Evolutionary conservation across 2,329 filamentous ascomycete genomes (phyloP).

Genomic region (Alternaria brassicicola): DNA sequence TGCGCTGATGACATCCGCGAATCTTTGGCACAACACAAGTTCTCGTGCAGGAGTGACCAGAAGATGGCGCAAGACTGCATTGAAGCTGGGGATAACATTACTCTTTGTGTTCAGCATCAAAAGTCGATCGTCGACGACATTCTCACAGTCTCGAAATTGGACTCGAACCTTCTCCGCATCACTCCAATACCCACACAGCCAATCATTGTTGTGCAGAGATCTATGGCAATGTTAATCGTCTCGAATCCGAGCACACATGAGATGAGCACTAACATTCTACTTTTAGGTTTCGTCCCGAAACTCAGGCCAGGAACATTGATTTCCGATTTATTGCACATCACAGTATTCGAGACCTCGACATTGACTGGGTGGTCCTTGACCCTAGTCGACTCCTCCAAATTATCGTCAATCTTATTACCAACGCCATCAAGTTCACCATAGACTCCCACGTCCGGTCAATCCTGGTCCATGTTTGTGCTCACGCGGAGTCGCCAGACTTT

Average conservation of each 20-base stretch:
- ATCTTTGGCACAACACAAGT: slow-evolving; percentile 28
- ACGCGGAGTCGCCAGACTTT: slow-evolving; percentile 40
- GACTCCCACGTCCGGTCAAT: slow-evolving; percentile 44
- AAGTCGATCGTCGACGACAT: slow-evolving; percentile 46
- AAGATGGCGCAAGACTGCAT: slow-evolving; percentile 31
- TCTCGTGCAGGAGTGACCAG: slow-evolving; percentile 19
- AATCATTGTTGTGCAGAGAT: slow-evolving; percentile 41
- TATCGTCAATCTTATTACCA: slow-evolving; percentile 52
- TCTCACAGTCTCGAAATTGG: slow-evolving; percentile 42
- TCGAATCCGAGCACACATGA: not conserved
- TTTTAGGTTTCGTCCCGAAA: slow-evolving; percentile 38
- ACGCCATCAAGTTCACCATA: slow-evolving; percentile 56
- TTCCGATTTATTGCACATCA: slow-evolving; percentile 41
- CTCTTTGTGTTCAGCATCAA: slow-evolving; percentile 43
- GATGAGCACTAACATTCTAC: not conserved
- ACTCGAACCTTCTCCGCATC: slow-evolving; percentile 40
- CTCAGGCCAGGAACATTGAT: slow-evolving; percentile 38
- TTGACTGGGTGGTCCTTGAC: slow-evolving; percentile 53
- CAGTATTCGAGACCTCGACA: slow-evolving; percentile 40
- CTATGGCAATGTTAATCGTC: slow-evolving; percentile 43
- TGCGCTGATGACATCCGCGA: slow-evolving; percentile 43
- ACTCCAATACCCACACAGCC: slow-evolving; percentile 49
- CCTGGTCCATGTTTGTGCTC: slow-evolving; percentile 47
- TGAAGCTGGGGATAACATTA: slow-evolving; percentile 51
- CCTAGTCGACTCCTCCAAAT: slow-evolving; percentile 53